A percentile compares a stretch with the other conserved stretches of the same genome.
These are phyloP conservation scores for Reticulascus tulasneorum DNA, from an alignment of 2,329 filamentous ascomycete species.

Conservation along the genomic window DNA sequence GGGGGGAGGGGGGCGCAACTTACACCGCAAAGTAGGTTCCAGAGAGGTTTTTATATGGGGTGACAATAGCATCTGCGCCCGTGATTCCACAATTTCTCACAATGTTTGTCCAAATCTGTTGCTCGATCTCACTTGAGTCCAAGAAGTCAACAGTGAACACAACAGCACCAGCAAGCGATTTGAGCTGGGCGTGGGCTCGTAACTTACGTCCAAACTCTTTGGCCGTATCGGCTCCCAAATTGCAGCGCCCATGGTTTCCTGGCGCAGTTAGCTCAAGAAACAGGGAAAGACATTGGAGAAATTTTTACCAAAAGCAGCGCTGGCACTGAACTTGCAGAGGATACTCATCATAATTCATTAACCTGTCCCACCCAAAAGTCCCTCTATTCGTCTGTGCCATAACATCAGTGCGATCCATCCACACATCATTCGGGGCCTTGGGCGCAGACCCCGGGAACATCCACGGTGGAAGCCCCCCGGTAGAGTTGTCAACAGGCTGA, in stretches of 20 bases:
- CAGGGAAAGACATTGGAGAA: background rate
- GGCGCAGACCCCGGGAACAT: conserved; percentile 1
- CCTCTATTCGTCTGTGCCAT: background rate
- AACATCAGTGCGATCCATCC: conserved; percentile 1
- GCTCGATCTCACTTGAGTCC: too few relatives aligned
- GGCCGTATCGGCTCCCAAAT: background rate
- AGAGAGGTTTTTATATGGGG: background rate
- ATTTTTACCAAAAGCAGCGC: conserved; percentile 1
- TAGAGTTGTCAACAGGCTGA: too few relatives aligned
- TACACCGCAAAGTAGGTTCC: background rate
- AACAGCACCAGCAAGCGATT: background rate
- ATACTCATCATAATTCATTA: conserved; percentile 1
- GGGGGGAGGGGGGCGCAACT: too few relatives aligned
- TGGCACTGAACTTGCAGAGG: conserved; percentile 1
- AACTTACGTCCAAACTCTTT: conserved; percentile 1
- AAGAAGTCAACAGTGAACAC: background rate
- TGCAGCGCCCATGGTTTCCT: conserved; percentile 1
- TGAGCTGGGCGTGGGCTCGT: background rate
- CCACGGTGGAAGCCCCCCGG: conserved; percentile 1
- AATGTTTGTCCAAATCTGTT: conserved; percentile 2
- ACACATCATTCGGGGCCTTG: background rate
- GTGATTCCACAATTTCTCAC: background rate
- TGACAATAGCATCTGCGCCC: background rate
- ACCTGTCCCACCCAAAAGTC: background rate
- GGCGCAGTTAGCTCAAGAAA: background rate